Conservation (phyloP, 2,329 filamentous ascomycete species). For the Ophiostoma himal-ulmi region DNA sequence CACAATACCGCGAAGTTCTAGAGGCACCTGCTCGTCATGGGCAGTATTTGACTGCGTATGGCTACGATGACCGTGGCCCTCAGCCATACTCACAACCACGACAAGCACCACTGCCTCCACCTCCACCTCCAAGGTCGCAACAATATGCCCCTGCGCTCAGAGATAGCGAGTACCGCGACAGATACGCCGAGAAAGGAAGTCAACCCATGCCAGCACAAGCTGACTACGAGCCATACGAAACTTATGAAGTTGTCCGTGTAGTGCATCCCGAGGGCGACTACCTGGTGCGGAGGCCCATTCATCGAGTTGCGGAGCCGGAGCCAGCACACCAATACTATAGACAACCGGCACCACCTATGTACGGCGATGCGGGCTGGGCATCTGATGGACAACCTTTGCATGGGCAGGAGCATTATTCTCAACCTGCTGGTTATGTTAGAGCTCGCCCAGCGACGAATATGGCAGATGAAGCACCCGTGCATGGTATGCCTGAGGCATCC, state of each 20-base stretch:
- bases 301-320: background rate
- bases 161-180: background rate
- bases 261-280: slow-evolving; percentile 43
- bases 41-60: background rate
- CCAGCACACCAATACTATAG: background rate
- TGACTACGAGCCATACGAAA: slow-evolving; percentile 37
- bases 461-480: background rate
- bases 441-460: background rate
- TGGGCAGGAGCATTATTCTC: background rate
- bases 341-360: background rate
- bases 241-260: slow-evolving; percentile 44
- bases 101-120: background rate
- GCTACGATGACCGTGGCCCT: background rate
- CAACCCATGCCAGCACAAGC: slow-evolving; percentile 34
- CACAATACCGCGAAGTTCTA: background rate
- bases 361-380: background rate
- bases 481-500: background rate
- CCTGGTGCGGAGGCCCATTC: slow-evolving; percentile 39
- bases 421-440: background rate
- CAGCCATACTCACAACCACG: background rate
- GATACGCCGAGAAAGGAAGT: background rate
- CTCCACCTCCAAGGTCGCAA: background rate
- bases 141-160: background rate
- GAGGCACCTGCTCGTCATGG: background rate
- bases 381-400: background rate